A percentile compares a stretch with the other conserved stretches of the same genome.
These are phyloP conservation scores for Podospora tetraspora DNA, from an alignment of 495 filamentous ascomycete genomes.

Conservation along the genomic window DNA sequence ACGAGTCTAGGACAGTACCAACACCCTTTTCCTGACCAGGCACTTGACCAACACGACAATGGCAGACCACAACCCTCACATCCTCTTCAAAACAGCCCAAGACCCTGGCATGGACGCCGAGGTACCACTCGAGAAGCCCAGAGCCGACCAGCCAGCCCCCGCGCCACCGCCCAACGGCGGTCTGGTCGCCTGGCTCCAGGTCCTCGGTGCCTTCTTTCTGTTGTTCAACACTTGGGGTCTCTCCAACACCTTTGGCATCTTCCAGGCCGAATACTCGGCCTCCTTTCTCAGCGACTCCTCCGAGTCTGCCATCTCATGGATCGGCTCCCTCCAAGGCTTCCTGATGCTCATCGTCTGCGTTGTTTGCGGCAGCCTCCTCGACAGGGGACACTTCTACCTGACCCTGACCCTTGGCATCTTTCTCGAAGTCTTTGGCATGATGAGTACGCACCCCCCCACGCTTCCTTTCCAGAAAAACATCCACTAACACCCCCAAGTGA, in stretches of 20 bases:
- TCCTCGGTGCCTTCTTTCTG: constrained; percentile 44
- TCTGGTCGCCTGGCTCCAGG: constrained; percentile 44
- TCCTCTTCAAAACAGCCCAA: neutral
- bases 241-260: constrained; percentile 32
- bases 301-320: constrained; percentile 29
- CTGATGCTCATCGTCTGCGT: constrained; percentile 25
- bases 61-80: neutral
- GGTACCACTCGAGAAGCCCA: neutral
- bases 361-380: constrained; percentile 22
- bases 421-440: constrained; percentile 52
- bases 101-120: neutral
- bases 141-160: constrained; percentile 27
- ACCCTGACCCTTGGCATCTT: constrained; percentile 10
- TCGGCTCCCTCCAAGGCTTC: constrained; percentile 26
- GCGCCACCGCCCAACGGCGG: constrained; percentile 33
- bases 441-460: constrained; percentile 43
- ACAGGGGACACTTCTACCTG: constrained; percentile 19
- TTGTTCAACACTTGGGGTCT: constrained; percentile 48
- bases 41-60: neutral
- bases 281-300: constrained; percentile 19
- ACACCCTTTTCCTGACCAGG: neutral
- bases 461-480: too few relatives aligned
- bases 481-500: constrained; percentile 39
- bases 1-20: neutral
- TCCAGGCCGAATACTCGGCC: constrained; percentile 28